Evolutionary conservation across 352 stramenopile genomes (phyloP).

Genomic region (Globisporangium orthogonon): DNA sequence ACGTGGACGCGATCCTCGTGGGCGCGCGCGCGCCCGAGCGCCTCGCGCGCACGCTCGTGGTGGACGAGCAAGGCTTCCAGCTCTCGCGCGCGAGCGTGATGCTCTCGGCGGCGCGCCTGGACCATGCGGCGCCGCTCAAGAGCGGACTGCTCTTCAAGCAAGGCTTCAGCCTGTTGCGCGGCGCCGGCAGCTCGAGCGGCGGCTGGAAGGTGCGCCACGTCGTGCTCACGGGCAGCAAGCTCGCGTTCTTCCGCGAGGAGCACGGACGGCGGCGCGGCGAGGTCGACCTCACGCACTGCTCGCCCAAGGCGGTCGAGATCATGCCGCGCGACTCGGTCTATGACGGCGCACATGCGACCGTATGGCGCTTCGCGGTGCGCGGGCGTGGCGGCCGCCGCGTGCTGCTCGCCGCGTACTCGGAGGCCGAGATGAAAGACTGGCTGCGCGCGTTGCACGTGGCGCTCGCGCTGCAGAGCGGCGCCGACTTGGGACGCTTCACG

Average conservation of each 20-base stretch:
- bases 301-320: conserved; percentile 64
- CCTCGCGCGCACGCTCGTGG: conserved; percentile 51
- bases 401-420: conserved; percentile 68
- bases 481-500: conserved; percentile 50
- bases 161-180: conserved; percentile 38
- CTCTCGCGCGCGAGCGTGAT: conserved; percentile 47
- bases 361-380: conserved; percentile 81
- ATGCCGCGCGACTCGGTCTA: conserved; percentile 81
- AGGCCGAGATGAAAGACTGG: conserved; percentile 84
- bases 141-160: conserved; percentile 70
- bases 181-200: conserved; percentile 18
- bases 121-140: conserved; percentile 50
- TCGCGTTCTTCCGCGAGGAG: conserved; percentile 72
- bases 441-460: conserved; percentile 72
- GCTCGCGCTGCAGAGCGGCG: conserved; percentile 41
- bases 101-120: conserved; percentile 29
- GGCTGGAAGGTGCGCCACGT: conserved; percentile 80
- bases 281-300: conserved; percentile 65
- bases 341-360: conserved; percentile 60
- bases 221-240: conserved; percentile 53
- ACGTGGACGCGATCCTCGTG: conserved; percentile 50
- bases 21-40: conserved; percentile 31
- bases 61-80: conserved; percentile 63
- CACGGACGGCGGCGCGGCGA: conserved; percentile 59
- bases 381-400: conserved; percentile 50